Conservation (phyloP, 169 alveolate species). For the Cytauxzoon felis region DNA sequence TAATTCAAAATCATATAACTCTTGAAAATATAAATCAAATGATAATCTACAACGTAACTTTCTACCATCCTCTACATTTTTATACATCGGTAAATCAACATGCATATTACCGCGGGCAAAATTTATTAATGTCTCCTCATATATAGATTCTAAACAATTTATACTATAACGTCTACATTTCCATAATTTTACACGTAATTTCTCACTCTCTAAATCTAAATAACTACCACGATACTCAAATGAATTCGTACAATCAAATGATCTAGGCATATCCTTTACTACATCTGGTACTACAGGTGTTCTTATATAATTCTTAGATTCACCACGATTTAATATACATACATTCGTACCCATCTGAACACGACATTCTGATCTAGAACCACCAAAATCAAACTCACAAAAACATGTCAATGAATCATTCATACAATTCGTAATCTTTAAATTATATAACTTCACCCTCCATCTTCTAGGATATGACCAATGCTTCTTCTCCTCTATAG, state of each 20-base stretch:
- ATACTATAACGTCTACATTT: constrained; percentile 71
- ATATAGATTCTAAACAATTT: constrained; percentile 74
- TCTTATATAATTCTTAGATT: constrained; percentile 70
- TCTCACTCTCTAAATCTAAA: constrained; percentile 77
- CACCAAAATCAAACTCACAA: constrained; percentile 75
- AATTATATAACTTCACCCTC: constrained; percentile 65
- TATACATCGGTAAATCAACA: constrained; percentile 67
- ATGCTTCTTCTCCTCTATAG: constrained; percentile 60
- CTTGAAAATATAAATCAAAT: constrained; percentile 71
- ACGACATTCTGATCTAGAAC: constrained; percentile 70
- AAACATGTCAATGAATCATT: constrained; percentile 65
- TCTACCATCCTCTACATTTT: constrained; percentile 59
- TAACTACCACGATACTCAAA: constrained; percentile 81
- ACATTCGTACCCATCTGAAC: constrained; percentile 68
- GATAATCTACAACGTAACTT: constrained; percentile 63
- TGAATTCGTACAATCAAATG: constrained; percentile 70
- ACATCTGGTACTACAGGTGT: constrained; percentile 78
- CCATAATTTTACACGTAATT: constrained; percentile 76
- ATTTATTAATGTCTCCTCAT: constrained; percentile 70
- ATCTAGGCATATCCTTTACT: constrained; percentile 66
- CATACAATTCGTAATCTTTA: constrained; percentile 63
- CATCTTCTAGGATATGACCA: constrained; percentile 74
- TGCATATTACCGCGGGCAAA: constrained; percentile 69
- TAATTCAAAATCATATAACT: constrained; percentile 71
- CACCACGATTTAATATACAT: constrained; percentile 72